Percentiles rank a stretch among this genome's conserved stretches.
Evolutionary conservation across 2,329 filamentous ascomycete genomes (phyloP).

Genomic region (Torrubiella hemipterigena): DNA sequence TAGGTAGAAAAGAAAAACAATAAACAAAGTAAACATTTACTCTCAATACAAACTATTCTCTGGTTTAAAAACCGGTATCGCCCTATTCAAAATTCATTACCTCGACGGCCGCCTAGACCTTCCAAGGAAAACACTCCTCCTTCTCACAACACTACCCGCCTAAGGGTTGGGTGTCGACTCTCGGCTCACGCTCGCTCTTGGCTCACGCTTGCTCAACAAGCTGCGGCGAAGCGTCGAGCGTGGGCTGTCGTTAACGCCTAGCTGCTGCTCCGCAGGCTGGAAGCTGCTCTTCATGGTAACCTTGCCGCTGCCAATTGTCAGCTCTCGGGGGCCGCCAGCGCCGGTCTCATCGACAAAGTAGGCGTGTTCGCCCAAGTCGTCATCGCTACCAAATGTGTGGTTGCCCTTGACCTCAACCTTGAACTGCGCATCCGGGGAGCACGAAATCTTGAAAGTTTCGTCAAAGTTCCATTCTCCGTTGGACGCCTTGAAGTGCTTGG

Average conservation of each 20-base stretch:
- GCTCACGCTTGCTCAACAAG: constrained; percentile 42
- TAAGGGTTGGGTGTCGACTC: constrained; percentile 29
- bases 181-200: constrained; percentile 24
- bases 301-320: constrained; percentile 61
- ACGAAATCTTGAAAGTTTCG: constrained; percentile 67
- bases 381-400: constrained; percentile 71
- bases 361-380: constrained; percentile 71
- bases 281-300: constrained; percentile 69
- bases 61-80: too few species aligned
- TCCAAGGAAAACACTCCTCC: too few species aligned
- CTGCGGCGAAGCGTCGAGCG: constrained; percentile 36
- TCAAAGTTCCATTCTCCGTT: constrained; percentile 57
- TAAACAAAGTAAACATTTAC: neutral
- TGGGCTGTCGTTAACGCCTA: constrained; percentile 29
- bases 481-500: constrained; percentile 72
- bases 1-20: neutral
- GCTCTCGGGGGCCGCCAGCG: constrained; percentile 54
- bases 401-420: constrained; percentile 78
- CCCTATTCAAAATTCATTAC: neutral
- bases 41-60: constrained; percentile 2
- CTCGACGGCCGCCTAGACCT: neutral
- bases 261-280: constrained; percentile 30
- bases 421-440: constrained; percentile 75
- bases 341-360: constrained; percentile 84
- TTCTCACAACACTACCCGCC: neutral